A percentile compares a stretch with the other conserved stretches of the same genome.
Evolutionary conservation across 1,284 basidiomycete genomes (phyloP).

Genomic region (Trichosporon asahii): DNA sequence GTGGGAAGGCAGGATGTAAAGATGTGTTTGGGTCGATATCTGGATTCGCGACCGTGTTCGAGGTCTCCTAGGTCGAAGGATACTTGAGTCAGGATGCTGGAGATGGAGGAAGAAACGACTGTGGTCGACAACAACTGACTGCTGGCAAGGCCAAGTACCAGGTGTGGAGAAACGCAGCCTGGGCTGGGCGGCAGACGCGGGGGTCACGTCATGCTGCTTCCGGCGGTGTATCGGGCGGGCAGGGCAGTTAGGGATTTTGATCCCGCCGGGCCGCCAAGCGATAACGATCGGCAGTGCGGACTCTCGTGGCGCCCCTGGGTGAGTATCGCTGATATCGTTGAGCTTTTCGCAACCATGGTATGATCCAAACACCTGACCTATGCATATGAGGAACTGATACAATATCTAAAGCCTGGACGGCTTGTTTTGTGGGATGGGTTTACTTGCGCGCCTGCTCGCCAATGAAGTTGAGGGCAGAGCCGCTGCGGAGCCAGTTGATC

Average conservation of each 20-base stretch:
- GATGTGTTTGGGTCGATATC: not conserved
- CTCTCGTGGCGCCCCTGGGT: slow-evolving; percentile 5
- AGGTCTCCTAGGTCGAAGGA: no score
- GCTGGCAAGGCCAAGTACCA: no score
- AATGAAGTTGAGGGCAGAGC: slow-evolving; percentile 74
- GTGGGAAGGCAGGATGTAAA: not conserved
- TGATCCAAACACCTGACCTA: slow-evolving; percentile 7
- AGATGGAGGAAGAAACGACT: not conserved
- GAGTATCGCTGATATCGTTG: not conserved
- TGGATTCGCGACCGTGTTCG: not conserved
- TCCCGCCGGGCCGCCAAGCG: slow-evolving; percentile 6
- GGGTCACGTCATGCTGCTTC: slow-evolving; percentile 4
- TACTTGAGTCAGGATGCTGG: not conserved
- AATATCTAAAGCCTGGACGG: slow-evolving; percentile 5
- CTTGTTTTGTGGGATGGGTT: slow-evolving; percentile 2
- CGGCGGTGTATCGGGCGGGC: not conserved
- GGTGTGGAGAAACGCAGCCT: not conserved
- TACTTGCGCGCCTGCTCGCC: slow-evolving; percentile 40
- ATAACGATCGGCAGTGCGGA: not conserved
- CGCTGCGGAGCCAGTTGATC: slow-evolving; percentile 77
- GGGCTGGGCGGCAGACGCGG: not conserved
- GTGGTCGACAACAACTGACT: not conserved
- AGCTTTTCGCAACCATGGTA: not conserved
- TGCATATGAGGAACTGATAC: slow-evolving; percentile 15
- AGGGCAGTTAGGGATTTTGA: not conserved